Evolutionary conservation across 805 yeast genomes (phyloP).

Genomic region (Sugiyamaella qingdaonensis): DNA sequence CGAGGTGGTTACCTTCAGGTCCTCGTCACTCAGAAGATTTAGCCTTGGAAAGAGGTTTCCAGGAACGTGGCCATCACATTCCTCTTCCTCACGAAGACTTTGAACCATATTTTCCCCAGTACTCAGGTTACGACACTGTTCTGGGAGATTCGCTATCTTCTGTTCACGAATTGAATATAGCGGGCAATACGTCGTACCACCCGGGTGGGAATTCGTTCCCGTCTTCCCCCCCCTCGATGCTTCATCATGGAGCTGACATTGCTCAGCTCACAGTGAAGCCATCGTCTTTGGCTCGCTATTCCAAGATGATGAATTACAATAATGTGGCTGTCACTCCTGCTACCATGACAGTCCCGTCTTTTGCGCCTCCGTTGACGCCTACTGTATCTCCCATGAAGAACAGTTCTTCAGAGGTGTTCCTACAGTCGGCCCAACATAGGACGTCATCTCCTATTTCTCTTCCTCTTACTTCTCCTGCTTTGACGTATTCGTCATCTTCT

Average conservation of each 20-base stretch:
- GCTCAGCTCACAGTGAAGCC: slow-evolving; percentile 20
- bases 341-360: slow-evolving; percentile 6
- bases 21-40: background rate
- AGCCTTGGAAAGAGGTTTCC: slow-evolving; percentile 6
- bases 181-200: slow-evolving; percentile 27
- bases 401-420: slow-evolving; percentile 7
- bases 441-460: slow-evolving; percentile 10
- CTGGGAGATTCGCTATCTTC: slow-evolving; percentile 53
- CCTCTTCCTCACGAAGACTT: slow-evolving; percentile 55
- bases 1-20: slow-evolving; percentile 10
- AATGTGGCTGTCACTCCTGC: slow-evolving; percentile 18
- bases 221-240: slow-evolving; percentile 6
- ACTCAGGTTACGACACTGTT: slow-evolving; percentile 43
- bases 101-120: slow-evolving; percentile 42
- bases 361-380: slow-evolving; percentile 5
- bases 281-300: slow-evolving; percentile 22
- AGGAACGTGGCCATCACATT: slow-evolving; percentile 25
- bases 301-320: slow-evolving; percentile 22
- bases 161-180: slow-evolving; percentile 62
- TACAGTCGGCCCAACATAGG: slow-evolving; percentile 2
- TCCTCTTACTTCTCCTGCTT: slow-evolving; percentile 8
- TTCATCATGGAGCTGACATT: slow-evolving; percentile 3
- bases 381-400: slow-evolving; percentile 11
- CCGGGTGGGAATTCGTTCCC: slow-evolving; percentile 5
- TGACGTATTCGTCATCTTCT: slow-evolving; percentile 6